These are phyloP conservation scores for Meira nashicola DNA, from an alignment of 1,284 basidiomycete species.

Conservation along the genomic window DNA sequence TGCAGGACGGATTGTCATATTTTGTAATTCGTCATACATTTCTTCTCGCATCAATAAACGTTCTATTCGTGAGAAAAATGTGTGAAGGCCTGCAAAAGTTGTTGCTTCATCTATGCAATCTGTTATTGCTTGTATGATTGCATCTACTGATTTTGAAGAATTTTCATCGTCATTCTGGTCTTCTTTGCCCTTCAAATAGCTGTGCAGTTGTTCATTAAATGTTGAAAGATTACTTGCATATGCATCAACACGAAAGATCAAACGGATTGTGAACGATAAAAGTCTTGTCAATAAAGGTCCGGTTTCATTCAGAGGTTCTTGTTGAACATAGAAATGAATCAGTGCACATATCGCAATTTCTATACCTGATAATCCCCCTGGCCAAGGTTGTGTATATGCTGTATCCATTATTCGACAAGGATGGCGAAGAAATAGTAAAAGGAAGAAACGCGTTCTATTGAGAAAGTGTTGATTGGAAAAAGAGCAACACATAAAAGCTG, in stretches of 20 bases:
- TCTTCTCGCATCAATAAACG: constrained; percentile 2
- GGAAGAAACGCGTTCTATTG: no score
- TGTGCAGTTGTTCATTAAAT: not conserved
- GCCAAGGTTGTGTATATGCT: not conserved
- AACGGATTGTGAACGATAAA: not conserved
- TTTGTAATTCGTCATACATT: constrained; percentile 1
- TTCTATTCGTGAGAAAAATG: not conserved
- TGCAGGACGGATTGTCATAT: not conserved
- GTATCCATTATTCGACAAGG: not conserved
- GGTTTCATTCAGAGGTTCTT: constrained; percentile 2
- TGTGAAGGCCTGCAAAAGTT: not conserved
- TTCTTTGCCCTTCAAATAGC: not conserved
- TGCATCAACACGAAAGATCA: constrained; percentile 1
- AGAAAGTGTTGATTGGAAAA: no score
- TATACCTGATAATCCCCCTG: no score
- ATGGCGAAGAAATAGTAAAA: no score
- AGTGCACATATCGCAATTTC: not conserved
- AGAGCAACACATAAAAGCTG: no score
- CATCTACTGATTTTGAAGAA: no score
- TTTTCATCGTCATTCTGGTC: not conserved
- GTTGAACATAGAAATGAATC: not conserved
- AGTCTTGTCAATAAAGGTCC: not conserved
- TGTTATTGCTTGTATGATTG: not conserved
- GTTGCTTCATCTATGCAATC: not conserved
- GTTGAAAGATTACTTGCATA: not conserved